Evolutionary conservation across 495 filamentous ascomycete species (phyloP), one percentile per base, ranked within the genome.

Genomic region (Penicillium coffeae): DNA sequence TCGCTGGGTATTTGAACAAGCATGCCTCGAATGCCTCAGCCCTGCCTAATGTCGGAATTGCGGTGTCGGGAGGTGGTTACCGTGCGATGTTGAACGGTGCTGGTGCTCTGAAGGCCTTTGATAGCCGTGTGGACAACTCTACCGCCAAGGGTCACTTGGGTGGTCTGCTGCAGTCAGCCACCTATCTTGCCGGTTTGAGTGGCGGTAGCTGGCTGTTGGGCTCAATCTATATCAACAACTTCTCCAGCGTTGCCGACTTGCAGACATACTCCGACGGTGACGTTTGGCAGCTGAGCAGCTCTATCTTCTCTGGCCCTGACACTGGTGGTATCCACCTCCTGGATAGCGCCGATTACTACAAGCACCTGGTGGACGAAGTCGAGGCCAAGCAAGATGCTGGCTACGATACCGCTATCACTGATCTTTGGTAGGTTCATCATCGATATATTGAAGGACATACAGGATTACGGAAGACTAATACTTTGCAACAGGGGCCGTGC

Each of bases 171-270:
- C 92, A 97, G 72, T 76, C 86, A 1, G 68, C 86, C 2, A 96
- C 90, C 0, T 97, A 97, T 63, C 51, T 96, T 13, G 75, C 89
- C 14, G 92, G 89, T 27, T 74, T 96, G 15, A 91, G 87, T 13
- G 92, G 92, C 25, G 93, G 92, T 43, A 80, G 83, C 10, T 97
- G 92, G 92, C 69, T 96, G 9, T 80, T 96, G 9, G 87, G 88
- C 6, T 90, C 86, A 21, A 78, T 97, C 14, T 93, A 82, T 58
- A 73, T 85, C 50, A 97, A 96, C 71, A 97, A 96, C 68, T 97
- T 91, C 71, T 86, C 85, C 25, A 84, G 81, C 13, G 77, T 96
- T 35, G 61, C 79, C 22, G 62, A 63, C 33, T 77, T 94, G 48
- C 70, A 73, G 54, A 56, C 74, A 1, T 15, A 42, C 41, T 30